Base-by-base conservation (phyloP, 345 rosid species). In the Limnanthes douglasii region DNA sequence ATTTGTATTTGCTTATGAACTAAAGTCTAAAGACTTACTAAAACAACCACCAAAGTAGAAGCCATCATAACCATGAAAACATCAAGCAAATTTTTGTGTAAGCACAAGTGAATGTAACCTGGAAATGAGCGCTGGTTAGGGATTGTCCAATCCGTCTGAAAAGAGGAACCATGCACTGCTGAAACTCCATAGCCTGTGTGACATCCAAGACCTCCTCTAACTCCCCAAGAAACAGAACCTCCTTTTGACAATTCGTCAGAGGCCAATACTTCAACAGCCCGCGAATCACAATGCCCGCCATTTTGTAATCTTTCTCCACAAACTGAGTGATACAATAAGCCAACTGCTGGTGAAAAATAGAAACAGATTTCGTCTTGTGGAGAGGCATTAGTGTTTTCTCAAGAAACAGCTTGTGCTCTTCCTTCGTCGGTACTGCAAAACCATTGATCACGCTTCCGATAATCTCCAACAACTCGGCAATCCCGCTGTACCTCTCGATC, bases 231-330 rank as follows among this genome's bases (percentile, higher is more conserved):
- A 65, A 61, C 39, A 65, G 14, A 48, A 61, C 63, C 29, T 70
- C 77, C 45, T 66, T 65, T 19, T 57, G 54, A 54, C 69, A 65
- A 44, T 62, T 65, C 0, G 58, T 59, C 8, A 61, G 43, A 2
- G 72, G 72, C 77, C 77, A 70, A 50, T 49, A 62, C 66, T 52
- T 70, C 53, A 70, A 43, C 59, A 70, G 25, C 2, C 66, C 61
- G 11, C 55, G 48, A 15, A 70, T 49, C 15, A 70, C 67, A 0
- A 55, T 55, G 34, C 59, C 72, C 8, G 72, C 69, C 21, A 65
- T 38, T 36, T 39, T 62, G 35, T 57, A 59, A 50, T 70, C 72
- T 17, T 59, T 62, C 36, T 70, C 69, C 22, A 65, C 66, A 34
- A 70, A 70, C 46, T 45, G 61, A 12, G 55, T 44, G 16, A 65